A percentile compares a stretch with the other conserved stretches of the same genome.
These are phyloP conservation scores for Herpetomonas tarakana DNA, from an alignment of 208 protist species.

Conservation along the genomic window DNA sequence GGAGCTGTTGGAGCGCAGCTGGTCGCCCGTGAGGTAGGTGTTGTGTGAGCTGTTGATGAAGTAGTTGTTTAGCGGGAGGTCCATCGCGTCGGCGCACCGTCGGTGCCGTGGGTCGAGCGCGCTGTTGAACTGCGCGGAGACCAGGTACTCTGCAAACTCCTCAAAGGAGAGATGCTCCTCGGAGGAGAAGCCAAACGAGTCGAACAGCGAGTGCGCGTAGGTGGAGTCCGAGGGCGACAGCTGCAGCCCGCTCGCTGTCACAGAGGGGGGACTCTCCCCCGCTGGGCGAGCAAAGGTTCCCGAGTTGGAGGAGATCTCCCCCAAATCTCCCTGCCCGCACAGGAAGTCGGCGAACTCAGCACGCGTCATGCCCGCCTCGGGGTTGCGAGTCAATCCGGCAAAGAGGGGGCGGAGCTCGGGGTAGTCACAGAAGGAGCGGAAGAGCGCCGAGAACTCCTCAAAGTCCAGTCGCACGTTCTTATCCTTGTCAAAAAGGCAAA, in stretches of 20 bases:
- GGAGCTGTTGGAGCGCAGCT: slow-evolving; percentile 56
- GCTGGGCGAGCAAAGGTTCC: neutral
- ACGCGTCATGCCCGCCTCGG: slow-evolving; percentile 26
- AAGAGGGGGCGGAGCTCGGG: slow-evolving; percentile 32
- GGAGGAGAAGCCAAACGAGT: neutral
- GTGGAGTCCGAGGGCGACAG: neutral
- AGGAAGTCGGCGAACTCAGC: slow-evolving; percentile 38
- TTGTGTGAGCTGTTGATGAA: slow-evolving; percentile 91
- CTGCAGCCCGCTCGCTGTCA: neutral
- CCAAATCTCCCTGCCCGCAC: slow-evolving; percentile 6
- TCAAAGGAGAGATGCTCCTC: neutral
- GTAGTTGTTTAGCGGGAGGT: slow-evolving; percentile 50
- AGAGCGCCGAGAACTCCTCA: slow-evolving; percentile 44
- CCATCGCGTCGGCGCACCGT: slow-evolving; percentile 43
- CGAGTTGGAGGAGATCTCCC: neutral
- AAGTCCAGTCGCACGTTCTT: slow-evolving; percentile 28
- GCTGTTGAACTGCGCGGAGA: slow-evolving; percentile 15
- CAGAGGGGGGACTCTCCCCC: neutral
- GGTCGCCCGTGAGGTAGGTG: slow-evolving; percentile 91
- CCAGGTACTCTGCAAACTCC: slow-evolving; percentile 24
- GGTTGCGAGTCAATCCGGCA: slow-evolving; percentile 10
- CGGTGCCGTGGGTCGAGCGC: slow-evolving; percentile 11
- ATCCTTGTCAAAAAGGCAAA: slow-evolving; percentile 22
- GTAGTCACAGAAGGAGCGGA: slow-evolving; percentile 23
- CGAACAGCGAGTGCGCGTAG: neutral